Base-by-base conservation (phyloP, 2,329 filamentous ascomycete genomes). In the Mariannaea elegans region DNA sequence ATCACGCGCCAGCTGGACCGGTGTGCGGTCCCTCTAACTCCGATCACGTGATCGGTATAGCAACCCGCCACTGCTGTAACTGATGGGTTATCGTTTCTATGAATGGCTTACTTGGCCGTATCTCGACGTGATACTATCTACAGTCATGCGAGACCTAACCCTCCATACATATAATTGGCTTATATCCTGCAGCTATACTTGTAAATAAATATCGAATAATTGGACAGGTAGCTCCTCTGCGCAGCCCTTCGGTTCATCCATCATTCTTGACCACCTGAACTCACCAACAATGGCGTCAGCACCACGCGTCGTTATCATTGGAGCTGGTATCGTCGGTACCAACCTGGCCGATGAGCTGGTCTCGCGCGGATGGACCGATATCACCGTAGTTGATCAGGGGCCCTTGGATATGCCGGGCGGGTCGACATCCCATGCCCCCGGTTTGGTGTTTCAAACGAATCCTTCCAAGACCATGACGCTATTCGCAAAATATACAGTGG, bases 311-410 rank as follows among this genome's bases (percentile, higher is more conserved):
- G 52, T 55, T 34, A 55, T 55, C 18, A 55, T 55, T 47, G 52
- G 52, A 41, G 52, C 52, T 4, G 87, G 87, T 46, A 88, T 89
- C 57, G 87, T 89, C 58, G 87, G 87, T 45, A 81, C 82, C 57
- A 89, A 89, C 60, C 74, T 89, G 47, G 87, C 87, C 47, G 87
- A 89, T 66, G 87, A 89, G 78, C 81, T 89, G 67, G 80, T 86
- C 65, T 78, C 80, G 21, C 81, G 85, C 67, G 87, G 87, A 77
- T 89, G 87, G 86, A 81, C 72, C 53, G 74, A 88, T 71, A 86
- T 89, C 71, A 89, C 86, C 16, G 86, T 89, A 48, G 75, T 89
- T 62, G 87, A 89, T 64, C 87, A 89, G 72, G 87, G 87, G 0
- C 87, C 87, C 3, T 71, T 89, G 63, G 75, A 79, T 58, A 83